Base-by-base conservation (phyloP, 129 eudicot species). In the Mikania micrantha region DNA sequence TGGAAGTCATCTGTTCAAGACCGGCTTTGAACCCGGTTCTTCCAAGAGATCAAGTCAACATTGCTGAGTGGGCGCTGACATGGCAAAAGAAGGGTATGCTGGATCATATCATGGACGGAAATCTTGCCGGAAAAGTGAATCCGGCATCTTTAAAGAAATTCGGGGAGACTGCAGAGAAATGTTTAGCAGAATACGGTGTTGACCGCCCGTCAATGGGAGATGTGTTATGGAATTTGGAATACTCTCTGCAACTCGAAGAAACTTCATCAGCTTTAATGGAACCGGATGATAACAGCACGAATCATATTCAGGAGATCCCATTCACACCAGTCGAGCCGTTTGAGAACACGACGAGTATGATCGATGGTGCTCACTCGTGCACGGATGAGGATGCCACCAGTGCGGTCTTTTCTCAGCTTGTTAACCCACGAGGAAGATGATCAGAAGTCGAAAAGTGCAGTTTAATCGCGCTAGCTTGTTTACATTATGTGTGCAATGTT, bases 141-240 rank as follows among this genome's bases (percentile, higher is more conserved):
- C 62, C 59, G 15, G 85, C 85, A 16, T 88, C 96, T 0, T 42
- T 88, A 34, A 66, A 39, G 59, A 85, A 58, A 67, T 88, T 78
- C 27, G 92, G 85, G 8, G 96, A 88, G 60, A 89, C 83, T 19
- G 93, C 96, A 0, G 96, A 85, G 71, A 89, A 89, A 60, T 89
- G 96, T 81, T 80, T 89, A 28, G 90, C 87, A 0, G 96, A 89
- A 3, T 85, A 89, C 64, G 94, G 90, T 7, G 85, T 79, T 59
- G 78, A 76, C 63, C 59, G 96, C 59, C 93, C 96, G 16, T 81
- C 93, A 17, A 85, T 89, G 96, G 96, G 96, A 5, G 93, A 88
- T 52, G 90, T 88, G 17, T 64, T 88, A 25, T 85, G 93, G 96
- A 85, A 88, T 56, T 74, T 88, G 81, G 96, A 89, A 17, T 85